Conservation (phyloP, 169 alveolate species). For the Amoebophrya sp. region DNA sequence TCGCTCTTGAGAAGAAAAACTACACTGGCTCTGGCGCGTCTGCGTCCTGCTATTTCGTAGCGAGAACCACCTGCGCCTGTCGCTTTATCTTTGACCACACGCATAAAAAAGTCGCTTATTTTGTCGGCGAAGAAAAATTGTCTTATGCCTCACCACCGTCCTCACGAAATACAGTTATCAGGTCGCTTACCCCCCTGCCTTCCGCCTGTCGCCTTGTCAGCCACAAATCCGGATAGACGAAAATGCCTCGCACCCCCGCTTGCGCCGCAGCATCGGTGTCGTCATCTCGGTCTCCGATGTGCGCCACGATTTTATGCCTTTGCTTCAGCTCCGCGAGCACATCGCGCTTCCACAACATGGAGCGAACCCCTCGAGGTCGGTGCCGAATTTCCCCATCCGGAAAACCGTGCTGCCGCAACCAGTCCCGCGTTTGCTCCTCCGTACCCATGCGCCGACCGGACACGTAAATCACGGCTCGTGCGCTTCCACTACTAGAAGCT, state of each 20-base stretch:
- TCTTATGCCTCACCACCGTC: background rate
- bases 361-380: background rate
- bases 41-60: too few species aligned
- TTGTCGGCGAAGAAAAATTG: too few species aligned
- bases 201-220: background rate
- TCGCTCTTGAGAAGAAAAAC: too few species aligned
- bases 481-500: too few species aligned
- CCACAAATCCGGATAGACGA: background rate
- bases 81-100: too few species aligned
- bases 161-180: background rate
- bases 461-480: background rate
- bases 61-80: too few species aligned
- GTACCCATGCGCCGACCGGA: background rate
- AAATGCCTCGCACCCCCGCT: background rate
- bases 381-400: background rate
- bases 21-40: too few species aligned
- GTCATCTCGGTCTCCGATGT: background rate
- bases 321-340: background rate
- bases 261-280: background rate
- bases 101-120: too few species aligned
- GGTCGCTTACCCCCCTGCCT: background rate
- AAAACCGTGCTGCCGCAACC: background rate
- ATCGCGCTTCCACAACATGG: background rate
- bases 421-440: background rate
- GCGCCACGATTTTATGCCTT: background rate